Percentiles rank a stretch among this genome's conserved stretches.
Conservation (phyloP, 345 rosid species). For the Boechera retrofracta region DNA sequence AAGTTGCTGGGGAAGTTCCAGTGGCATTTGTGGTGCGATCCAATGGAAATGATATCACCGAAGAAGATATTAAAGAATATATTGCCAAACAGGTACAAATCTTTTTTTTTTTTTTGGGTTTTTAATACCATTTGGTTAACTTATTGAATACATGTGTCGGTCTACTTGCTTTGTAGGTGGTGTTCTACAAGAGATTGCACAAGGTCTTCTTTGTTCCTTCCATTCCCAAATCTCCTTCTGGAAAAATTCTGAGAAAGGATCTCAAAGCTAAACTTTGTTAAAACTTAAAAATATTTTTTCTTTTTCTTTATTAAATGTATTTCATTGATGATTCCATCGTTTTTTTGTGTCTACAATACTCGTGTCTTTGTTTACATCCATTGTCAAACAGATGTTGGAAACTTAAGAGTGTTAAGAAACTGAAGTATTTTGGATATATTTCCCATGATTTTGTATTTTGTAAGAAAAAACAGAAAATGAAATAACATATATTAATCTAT, state of each 20-base stretch:
- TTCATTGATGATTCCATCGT: constrained; percentile 22
- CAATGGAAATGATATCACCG: constrained; percentile 60
- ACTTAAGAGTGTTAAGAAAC: constrained; percentile 13
- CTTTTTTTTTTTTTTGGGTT: not conserved
- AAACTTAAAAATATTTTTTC: not conserved
- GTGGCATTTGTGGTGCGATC: constrained; percentile 88
- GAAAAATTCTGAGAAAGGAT: constrained; percentile 87
- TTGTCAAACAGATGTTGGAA: not conserved
- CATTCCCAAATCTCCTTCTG: constrained; percentile 89
- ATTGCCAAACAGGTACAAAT: constrained; percentile 70
- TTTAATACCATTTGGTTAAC: not conserved
- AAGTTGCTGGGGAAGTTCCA: constrained; percentile 90
- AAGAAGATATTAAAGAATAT: constrained; percentile 72
- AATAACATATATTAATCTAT: too few relatives aligned
- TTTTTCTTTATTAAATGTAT: not conserved
- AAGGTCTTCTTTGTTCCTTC: constrained; percentile 75
- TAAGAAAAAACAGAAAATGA: not conserved
- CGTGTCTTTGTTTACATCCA: not conserved
- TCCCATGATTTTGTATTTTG: not conserved
- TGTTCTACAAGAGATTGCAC: constrained; percentile 85
- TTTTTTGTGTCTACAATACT: constrained; percentile 20
- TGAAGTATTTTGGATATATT: constrained; percentile 2
- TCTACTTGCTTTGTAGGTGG: constrained; percentile 54
- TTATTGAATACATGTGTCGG: not conserved
- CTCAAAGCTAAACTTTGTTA: constrained; percentile 65